phyloP scores from a whole-genome alignment of 2,329 filamentous ascomycete species.

The Fonsecaea nubica region DNA sequence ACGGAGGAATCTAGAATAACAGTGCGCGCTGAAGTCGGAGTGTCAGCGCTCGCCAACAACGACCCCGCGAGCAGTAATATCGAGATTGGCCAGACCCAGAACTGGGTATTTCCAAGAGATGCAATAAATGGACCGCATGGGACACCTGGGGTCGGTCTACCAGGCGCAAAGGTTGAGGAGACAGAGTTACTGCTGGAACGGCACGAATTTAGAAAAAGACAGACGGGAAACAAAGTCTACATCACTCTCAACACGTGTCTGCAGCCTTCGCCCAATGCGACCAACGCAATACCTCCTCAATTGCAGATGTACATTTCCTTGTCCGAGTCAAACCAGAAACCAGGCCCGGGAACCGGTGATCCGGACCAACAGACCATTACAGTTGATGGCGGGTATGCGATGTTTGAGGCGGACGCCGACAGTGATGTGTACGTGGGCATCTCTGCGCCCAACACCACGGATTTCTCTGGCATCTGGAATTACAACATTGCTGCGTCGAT shows the following conservation, averaged over 20 bases:
- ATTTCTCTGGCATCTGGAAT: slow-evolving; percentile 72
- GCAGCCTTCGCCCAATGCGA: slow-evolving; percentile 68
- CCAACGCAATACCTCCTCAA: slow-evolving; percentile 67
- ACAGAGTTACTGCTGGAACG: slow-evolving; percentile 33
- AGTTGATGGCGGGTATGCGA: slow-evolving; percentile 74
- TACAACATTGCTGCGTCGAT: slow-evolving; percentile 83
- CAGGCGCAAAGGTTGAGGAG: slow-evolving; percentile 41
- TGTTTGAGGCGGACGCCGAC: slow-evolving; percentile 66
- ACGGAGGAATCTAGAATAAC: slow-evolving; percentile 55
- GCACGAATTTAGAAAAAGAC: slow-evolving; percentile 34
- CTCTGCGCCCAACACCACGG: slow-evolving; percentile 69
- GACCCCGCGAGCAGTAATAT: slow-evolving; percentile 66
- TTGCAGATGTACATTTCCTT: slow-evolving; percentile 79
- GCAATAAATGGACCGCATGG: slow-evolving; percentile 58
- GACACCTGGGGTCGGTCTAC: slow-evolving; percentile 46
- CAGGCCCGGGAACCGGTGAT: slow-evolving; percentile 65
- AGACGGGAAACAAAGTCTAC: slow-evolving; percentile 60
- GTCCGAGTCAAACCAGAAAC: slow-evolving; percentile 66
- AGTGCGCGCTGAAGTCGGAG: slow-evolving; percentile 60
- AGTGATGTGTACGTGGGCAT: slow-evolving; percentile 78
- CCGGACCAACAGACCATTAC: slow-evolving; percentile 55
- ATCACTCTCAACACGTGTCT: slow-evolving; percentile 86
- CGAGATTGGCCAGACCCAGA: slow-evolving; percentile 65
- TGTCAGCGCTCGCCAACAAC: slow-evolving; percentile 69
- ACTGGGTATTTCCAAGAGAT: slow-evolving; percentile 68